Percentiles rank a stretch among this genome's conserved stretches.
These are phyloP conservation scores for Diversispora eburnea DNA, from an alignment of 192 early-diverging fungal species.

Conservation along the genomic window DNA sequence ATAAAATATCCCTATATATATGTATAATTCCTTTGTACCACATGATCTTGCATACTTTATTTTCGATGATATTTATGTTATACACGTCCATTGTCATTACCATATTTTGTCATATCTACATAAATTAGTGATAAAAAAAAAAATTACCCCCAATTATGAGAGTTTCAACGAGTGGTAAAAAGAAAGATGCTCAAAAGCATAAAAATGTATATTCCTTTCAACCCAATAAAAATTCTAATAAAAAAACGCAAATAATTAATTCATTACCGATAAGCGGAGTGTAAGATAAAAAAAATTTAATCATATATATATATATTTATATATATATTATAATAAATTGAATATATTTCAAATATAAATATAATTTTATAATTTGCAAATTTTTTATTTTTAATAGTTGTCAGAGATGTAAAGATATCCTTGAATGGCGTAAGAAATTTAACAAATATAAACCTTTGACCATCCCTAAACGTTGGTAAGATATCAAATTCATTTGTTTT, in stretches of 20 bases:
- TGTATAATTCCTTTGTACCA: no score
- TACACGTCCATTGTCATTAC: no score
- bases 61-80: no score
- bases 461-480: conserved; percentile 80
- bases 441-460: conserved; percentile 97
- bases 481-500: background rate
- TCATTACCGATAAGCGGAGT: conserved; percentile 78
- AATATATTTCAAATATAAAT: background rate
- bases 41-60: no score
- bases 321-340: conserved; percentile 20
- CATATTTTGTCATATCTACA: no score
- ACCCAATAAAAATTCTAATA: conserved; percentile 80
- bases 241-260: conserved; percentile 68
- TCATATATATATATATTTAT: no score
- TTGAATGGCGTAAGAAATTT: conserved; percentile 87
- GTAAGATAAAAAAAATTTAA: conserved; percentile 37
- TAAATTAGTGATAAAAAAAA: background rate
- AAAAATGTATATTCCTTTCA: conserved; percentile 85
- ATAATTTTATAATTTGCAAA: no score
- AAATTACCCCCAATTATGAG: background rate
- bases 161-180: conserved; percentile 28
- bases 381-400: conserved; percentile 34
- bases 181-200: conserved; percentile 82
- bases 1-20: no score
- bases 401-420: conserved; percentile 67